Percentiles rank a stretch among this genome's conserved stretches.
Conservation (phyloP, 441 rosid genomes). For the Arabidopsis hybrid region DNA sequence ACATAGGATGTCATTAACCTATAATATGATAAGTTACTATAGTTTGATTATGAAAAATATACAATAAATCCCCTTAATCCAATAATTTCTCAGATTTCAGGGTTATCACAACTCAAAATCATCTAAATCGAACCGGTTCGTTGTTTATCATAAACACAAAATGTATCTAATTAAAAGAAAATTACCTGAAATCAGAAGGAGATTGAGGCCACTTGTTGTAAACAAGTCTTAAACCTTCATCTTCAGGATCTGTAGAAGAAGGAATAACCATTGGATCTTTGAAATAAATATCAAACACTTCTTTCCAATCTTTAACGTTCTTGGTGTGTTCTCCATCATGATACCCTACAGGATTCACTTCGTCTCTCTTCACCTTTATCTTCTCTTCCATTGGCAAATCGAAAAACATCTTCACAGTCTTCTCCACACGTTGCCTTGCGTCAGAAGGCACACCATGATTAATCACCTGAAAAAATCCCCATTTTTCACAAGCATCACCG, state of each 20-base stretch:
- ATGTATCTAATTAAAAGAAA: neutral
- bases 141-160: neutral
- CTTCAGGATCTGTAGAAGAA: conserved; percentile 52
- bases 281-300: conserved; percentile 57
- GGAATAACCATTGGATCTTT: conserved; percentile 55
- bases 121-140: neutral
- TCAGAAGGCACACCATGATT: conserved; percentile 63
- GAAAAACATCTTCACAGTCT: conserved; percentile 52
- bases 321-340: conserved; percentile 79
- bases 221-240: conserved; percentile 52
- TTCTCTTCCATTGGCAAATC: conserved; percentile 55
- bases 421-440: conserved; percentile 37
- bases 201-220: conserved; percentile 63
- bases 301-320: conserved; percentile 77
- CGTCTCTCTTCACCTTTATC: conserved; percentile 63
- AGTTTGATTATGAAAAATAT: too few species aligned
- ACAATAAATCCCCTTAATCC: neutral
- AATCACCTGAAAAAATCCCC: conserved; percentile 70
- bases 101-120: neutral
- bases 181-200: conserved; percentile 54
- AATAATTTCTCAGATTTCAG: neutral
- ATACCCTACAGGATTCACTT: conserved; percentile 61
- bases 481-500: conserved; percentile 56
- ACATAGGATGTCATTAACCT: neutral
- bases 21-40: neutral